phyloP scores from a whole-genome alignment of 805 yeast genomes.

The Saccharomycopsis vini region DNA sequence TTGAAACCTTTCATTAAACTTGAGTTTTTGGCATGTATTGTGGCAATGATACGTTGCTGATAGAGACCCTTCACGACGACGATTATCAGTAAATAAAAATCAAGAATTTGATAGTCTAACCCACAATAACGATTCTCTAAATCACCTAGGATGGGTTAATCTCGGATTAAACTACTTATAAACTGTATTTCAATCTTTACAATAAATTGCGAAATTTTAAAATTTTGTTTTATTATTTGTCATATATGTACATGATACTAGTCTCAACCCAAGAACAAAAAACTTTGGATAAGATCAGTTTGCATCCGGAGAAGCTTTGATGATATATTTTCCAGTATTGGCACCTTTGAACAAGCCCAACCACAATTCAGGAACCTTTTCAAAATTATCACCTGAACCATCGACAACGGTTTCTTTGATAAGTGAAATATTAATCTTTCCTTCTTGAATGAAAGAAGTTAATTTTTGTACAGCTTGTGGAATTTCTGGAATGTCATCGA shows the following conservation, averaged over 20 bases:
- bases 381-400: constrained; percentile 35
- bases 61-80: no score
- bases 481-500: constrained; percentile 33
- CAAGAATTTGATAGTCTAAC: no score
- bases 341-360: constrained; percentile 34
- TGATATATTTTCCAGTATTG: constrained; percentile 44
- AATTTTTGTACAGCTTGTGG: constrained; percentile 32
- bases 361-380: constrained; percentile 40
- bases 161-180: neutral
- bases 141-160: no score
- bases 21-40: no score
- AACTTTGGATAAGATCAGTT: no score
- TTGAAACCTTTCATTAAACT: no score
- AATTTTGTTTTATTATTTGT: neutral
- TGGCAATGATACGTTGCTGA: no score
- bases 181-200: neutral
- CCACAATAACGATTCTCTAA: no score
- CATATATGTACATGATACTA: neutral
- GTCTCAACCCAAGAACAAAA: no score
- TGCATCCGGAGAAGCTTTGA: no score
- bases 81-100: no score
- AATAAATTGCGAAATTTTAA: neutral
- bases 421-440: constrained; percentile 31
- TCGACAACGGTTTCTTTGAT: constrained; percentile 32
- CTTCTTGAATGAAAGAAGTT: constrained; percentile 33